These are phyloP conservation scores for Emericellopsis atlantica DNA, from an alignment of 2,329 filamentous ascomycete species.

Conservation along the genomic window DNA sequence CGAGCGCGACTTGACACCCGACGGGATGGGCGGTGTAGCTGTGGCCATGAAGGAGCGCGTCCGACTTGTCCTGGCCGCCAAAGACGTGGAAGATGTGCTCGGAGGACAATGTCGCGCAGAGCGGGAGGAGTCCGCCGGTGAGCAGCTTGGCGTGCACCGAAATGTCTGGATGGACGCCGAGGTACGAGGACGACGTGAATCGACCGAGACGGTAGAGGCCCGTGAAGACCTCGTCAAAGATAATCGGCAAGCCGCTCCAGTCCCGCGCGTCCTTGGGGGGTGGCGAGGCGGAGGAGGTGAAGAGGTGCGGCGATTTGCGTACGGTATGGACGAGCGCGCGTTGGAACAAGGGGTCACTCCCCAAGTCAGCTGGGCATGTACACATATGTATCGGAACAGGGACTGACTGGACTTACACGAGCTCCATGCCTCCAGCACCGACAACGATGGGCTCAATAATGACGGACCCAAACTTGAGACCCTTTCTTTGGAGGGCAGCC, in stretches of 20 bases:
- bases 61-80: constrained; percentile 57
- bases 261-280: constrained; percentile 11
- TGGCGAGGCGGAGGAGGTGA: constrained; percentile 15
- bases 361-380: neutral
- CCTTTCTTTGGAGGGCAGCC: constrained; percentile 35
- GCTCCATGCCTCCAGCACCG: constrained; percentile 73
- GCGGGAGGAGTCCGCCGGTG: constrained; percentile 66
- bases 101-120: constrained; percentile 65
- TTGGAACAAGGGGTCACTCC: constrained; percentile 71
- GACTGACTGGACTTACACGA: constrained; percentile 47
- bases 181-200: constrained; percentile 56
- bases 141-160: constrained; percentile 74
- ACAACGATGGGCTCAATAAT: constrained; percentile 73
- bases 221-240: constrained; percentile 84
- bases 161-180: constrained; percentile 58
- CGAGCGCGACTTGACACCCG: constrained; percentile 67
- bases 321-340: constrained; percentile 55
- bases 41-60: constrained; percentile 72
- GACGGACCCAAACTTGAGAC: constrained; percentile 60
- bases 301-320: constrained; percentile 44
- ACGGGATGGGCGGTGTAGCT: constrained; percentile 79
- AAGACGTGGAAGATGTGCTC: constrained; percentile 63
- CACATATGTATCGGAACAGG: too few relatives aligned
- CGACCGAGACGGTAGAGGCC: constrained; percentile 72
- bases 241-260: constrained; percentile 66